Conservation (phyloP, 2,329 filamentous ascomycete species). For the Trichoderma atrobrunneum region DNA sequence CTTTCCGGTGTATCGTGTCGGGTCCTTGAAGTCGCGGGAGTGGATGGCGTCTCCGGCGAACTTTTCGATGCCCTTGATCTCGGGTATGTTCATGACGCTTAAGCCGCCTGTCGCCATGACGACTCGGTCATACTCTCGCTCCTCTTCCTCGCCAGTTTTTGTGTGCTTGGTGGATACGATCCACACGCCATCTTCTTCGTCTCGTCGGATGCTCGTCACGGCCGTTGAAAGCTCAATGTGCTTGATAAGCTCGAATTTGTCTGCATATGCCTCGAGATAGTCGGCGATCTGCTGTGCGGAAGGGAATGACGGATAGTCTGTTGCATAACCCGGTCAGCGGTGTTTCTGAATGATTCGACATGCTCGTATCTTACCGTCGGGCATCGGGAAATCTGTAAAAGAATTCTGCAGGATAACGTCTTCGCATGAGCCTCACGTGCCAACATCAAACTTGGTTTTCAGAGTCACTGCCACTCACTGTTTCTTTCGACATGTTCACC, state of each 20-base stretch:
- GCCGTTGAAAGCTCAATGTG: slow-evolving; percentile 30
- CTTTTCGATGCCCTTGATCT: slow-evolving; percentile 37
- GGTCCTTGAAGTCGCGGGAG: slow-evolving; percentile 36
- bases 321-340: not conserved
- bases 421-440: slow-evolving; percentile 6
- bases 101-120: slow-evolving; percentile 36
- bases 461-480: slow-evolving; percentile 23
- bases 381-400: slow-evolving; percentile 37
- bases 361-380: slow-evolving; percentile 25
- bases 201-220: slow-evolving; percentile 29
- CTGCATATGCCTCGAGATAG: slow-evolving; percentile 34
- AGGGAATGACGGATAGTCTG: slow-evolving; percentile 28
- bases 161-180: slow-evolving; percentile 27
- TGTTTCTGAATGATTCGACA: not conserved
- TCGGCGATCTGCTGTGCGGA: slow-evolving; percentile 28
- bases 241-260: slow-evolving; percentile 30
- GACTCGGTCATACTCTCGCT: slow-evolving; percentile 36
- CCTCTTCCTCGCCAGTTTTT: slow-evolving; percentile 23
- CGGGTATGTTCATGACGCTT: slow-evolving; percentile 34
- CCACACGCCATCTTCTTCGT: slow-evolving; percentile 29
- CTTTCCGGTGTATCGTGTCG: slow-evolving; percentile 37
- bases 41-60: slow-evolving; percentile 43
- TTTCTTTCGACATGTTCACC: slow-evolving; percentile 32
- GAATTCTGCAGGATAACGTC: slow-evolving; percentile 23
- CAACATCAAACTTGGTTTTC: not conserved